phyloP scores from a whole-genome alignment of 2,329 filamentous ascomycete genomes.

The Penicillium capsulatum region DNA sequence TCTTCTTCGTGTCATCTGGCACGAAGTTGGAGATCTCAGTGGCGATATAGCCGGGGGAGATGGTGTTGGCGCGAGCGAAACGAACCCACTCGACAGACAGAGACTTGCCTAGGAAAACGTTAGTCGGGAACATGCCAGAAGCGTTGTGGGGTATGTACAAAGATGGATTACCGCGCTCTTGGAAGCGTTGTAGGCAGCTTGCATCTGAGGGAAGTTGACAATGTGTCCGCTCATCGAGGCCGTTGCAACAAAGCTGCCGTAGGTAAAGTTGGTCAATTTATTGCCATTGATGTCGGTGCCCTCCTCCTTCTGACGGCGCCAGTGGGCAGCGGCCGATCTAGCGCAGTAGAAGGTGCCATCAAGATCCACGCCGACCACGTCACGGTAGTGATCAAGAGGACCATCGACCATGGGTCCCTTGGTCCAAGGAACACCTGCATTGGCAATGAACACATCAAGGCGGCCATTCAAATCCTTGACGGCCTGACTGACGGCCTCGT shows the following conservation, averaged over 20 bases:
- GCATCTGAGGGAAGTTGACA: conserved; percentile 70
- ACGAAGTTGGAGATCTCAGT: conserved; percentile 68
- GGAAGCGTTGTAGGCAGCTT: conserved; percentile 68
- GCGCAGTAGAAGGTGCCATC: conserved; percentile 77
- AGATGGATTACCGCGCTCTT: conserved; percentile 59
- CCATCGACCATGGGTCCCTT: conserved; percentile 65
- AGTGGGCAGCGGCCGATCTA: conserved; percentile 64
- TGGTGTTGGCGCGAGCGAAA: conserved; percentile 67
- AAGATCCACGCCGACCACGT: conserved; percentile 67
- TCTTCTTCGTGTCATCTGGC: conserved; percentile 61
- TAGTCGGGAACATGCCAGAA: conserved; percentile 48
- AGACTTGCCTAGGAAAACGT: conserved; percentile 53
- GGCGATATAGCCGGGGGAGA: conserved; percentile 71
- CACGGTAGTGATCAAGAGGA: conserved; percentile 59
- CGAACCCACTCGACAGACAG: conserved; percentile 73
- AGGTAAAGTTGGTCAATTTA: conserved; percentile 56
- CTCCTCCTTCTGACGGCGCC: conserved; percentile 65
- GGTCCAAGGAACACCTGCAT: conserved; percentile 71
- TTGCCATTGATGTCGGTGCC: conserved; percentile 60
- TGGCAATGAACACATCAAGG: conserved; percentile 74
- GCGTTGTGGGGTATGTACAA: conserved; percentile 29
- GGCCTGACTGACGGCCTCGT: conserved; percentile 40
- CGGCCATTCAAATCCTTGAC: conserved; percentile 66
- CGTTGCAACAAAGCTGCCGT: conserved; percentile 72
- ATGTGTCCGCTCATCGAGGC: conserved; percentile 75